These are phyloP conservation scores for Singerocomus rubriflavus DNA, from an alignment of 1,284 basidiomycete genomes.

Conservation along the genomic window DNA sequence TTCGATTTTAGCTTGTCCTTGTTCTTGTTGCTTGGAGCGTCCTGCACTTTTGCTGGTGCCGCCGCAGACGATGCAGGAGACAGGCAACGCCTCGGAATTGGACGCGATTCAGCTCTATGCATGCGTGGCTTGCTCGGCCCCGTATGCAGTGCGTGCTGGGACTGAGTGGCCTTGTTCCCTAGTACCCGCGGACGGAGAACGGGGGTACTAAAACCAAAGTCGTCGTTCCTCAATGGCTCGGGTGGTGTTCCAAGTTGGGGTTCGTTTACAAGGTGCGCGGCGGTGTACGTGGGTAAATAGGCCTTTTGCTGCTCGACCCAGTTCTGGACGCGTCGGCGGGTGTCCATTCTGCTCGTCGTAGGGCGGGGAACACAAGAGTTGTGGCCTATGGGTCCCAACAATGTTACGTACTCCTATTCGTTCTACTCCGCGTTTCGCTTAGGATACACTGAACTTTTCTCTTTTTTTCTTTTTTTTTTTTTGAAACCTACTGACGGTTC, in stretches of 20 bases:
- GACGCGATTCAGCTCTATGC: constrained; percentile 1
- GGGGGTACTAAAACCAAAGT: constrained; percentile 53
- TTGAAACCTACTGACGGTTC: not conserved
- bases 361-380: too few relatives aligned
- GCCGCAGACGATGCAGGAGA: not conserved
- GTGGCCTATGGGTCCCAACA: too few relatives aligned
- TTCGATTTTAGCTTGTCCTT: constrained; percentile 11
- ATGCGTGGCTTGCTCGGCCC: constrained; percentile 6
- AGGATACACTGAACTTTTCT: not conserved
- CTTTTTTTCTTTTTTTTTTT: constrained; percentile 9
- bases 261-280: constrained; percentile 41
- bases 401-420: constrained; percentile 13
- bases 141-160: constrained; percentile 2
- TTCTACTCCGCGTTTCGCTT: constrained; percentile 1
- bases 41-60: constrained; percentile 6
- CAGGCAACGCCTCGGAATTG: not conserved
- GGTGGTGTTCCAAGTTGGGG: constrained; percentile 13
- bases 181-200: constrained; percentile 49
- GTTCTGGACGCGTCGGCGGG: constrained; percentile 40
- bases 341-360: constrained; percentile 19
- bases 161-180: constrained; percentile 9
- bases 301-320: constrained; percentile 51
- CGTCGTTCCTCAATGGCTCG: constrained; percentile 6
- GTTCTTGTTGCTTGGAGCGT: constrained; percentile 23
- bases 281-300: constrained; percentile 44